Evolutionary conservation across 306 rosid species (phyloP).

Genomic region (Cercis canadensis): DNA sequence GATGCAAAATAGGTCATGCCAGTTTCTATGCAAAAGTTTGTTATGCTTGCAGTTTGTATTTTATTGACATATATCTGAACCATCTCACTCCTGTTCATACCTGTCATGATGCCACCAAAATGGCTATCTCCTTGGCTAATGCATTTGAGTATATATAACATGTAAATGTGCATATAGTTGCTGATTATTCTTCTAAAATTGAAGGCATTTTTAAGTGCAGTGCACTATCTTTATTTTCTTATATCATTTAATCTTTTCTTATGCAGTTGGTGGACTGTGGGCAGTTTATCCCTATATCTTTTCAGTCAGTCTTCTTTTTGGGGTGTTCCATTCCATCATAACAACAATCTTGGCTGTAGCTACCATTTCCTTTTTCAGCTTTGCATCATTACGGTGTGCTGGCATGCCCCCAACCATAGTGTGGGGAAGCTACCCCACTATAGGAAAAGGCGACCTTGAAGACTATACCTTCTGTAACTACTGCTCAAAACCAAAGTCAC

Average conservation of each 20-base stretch:
- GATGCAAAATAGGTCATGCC: background rate
- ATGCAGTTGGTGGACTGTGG: constrained; percentile 97
- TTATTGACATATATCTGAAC: background rate
- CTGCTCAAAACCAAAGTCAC: constrained; percentile 95
- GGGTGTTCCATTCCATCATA: constrained; percentile 69
- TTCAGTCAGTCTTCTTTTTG: constrained; percentile 62
- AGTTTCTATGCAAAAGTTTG: background rate
- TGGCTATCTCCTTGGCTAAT: background rate
- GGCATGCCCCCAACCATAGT: constrained; percentile 71
- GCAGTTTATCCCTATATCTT: constrained; percentile 72
- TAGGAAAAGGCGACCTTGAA: constrained; percentile 83
- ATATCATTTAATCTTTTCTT: constrained; percentile 12
- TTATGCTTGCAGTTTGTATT: too few relatives aligned
- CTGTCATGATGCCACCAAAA: background rate
- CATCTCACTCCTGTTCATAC: background rate
- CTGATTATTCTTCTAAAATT: constrained; percentile 8
- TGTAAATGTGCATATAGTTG: background rate
- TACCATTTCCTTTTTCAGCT: constrained; percentile 70
- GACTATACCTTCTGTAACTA: constrained; percentile 78
- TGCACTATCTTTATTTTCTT: constrained; percentile 30
- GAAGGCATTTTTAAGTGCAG: background rate
- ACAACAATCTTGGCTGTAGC: constrained; percentile 63
- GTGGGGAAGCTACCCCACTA: constrained; percentile 92
- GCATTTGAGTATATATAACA: background rate
- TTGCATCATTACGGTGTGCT: constrained; percentile 78